Percentiles rank a stretch among this genome's conserved stretches.
These are phyloP conservation scores for Nakazawaea laoshanensis DNA, from an alignment of 805 yeast species.

Conservation along the genomic window DNA sequence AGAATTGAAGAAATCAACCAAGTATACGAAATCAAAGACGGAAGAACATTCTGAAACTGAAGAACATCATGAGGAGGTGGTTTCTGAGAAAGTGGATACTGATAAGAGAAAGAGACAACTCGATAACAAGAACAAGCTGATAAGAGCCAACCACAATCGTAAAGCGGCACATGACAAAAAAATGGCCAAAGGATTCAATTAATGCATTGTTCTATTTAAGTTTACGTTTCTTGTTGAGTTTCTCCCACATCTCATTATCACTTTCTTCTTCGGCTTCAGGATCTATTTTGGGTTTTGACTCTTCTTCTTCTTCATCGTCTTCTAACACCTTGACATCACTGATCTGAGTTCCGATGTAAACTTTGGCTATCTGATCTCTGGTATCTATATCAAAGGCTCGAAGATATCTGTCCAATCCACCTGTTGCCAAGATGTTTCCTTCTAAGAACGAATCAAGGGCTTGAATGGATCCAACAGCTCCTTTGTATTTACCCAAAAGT, in stretches of 20 bases:
- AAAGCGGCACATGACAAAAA: conserved; percentile 56
- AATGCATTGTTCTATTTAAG: conserved; percentile 20
- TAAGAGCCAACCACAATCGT: conserved; percentile 57
- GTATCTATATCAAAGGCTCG: conserved; percentile 62
- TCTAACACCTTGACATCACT: conserved; percentile 43
- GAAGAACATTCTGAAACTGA: conserved; percentile 10
- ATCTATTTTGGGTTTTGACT: conserved; percentile 27
- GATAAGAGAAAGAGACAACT: conserved; percentile 28
- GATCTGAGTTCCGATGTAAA: conserved; percentile 69
- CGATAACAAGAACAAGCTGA: conserved; percentile 49
- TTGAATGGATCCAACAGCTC: conserved; percentile 67
- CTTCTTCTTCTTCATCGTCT: conserved; percentile 28
- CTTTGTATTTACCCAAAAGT: conserved; percentile 64
- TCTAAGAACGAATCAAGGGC: conserved; percentile 22
- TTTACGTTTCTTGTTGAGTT: conserved; percentile 21
- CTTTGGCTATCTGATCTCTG: conserved; percentile 58
- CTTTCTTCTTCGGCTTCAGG: conserved; percentile 18
- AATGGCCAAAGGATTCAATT: conserved; percentile 18
- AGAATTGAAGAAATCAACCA: conserved; percentile 12
- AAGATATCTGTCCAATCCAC: conserved; percentile 83
- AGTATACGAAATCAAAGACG: conserved; percentile 14
- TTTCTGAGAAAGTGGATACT: neutral
- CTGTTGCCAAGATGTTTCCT: conserved; percentile 51
- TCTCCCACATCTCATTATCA: conserved; percentile 28
- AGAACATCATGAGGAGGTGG: conserved; percentile 1